Base-by-base conservation (phyloP, 2,329 filamentous ascomycete species). In the Fusarium dimerum region DNA sequence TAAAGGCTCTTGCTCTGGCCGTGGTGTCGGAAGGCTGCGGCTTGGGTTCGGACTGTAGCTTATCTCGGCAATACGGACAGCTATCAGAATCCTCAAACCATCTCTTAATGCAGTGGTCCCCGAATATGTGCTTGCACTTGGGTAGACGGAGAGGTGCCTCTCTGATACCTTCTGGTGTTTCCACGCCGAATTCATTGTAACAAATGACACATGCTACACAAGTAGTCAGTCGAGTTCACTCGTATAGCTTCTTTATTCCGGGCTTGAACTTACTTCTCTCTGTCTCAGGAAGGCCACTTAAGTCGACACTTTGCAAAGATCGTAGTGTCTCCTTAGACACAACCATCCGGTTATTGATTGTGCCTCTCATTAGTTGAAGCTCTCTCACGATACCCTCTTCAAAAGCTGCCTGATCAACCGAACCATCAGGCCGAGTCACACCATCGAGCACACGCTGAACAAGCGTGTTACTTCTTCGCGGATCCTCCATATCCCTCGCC, bases 31-130 rank as follows among this genome's bases (percentile, higher is more conserved):
- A 29, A 2, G 46, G 29, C 2, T 56, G 57, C 43, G 59, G 55
- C 49, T 66, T 70, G 8, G 65, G 62, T 52, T 84, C 79, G 2
- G 81, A 80, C 3, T 76, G 80, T 20, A 87, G 72, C 60, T 84
- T 84, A 56, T 83, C 78, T 26, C 84, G 79, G 66, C 84, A 87
- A 61, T 86, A 86, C 1, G 84, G 84, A 58, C 84, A 87, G 49
- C 75, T 84, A 59, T 84, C 78, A 2, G 81, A 81, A 43, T 86
- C 81, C 47, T 82, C 75, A 40, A 87, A 78, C 84, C 84, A 87
- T 59, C 82, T 85, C 65, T 81, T 84, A 57, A 87, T 83, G 66
- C 84, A 87, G 59, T 80, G 76, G 50, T 85, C 77, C 16, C 84
- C 84, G 65, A 87, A 87, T 7, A 87, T 67, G 59, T 87, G 84